Evolutionary conservation across 495 filamentous ascomycete genomes (phyloP), one percentile per base, ranked within the genome.

Genomic region (Astrothelium macrocarpum): DNA sequence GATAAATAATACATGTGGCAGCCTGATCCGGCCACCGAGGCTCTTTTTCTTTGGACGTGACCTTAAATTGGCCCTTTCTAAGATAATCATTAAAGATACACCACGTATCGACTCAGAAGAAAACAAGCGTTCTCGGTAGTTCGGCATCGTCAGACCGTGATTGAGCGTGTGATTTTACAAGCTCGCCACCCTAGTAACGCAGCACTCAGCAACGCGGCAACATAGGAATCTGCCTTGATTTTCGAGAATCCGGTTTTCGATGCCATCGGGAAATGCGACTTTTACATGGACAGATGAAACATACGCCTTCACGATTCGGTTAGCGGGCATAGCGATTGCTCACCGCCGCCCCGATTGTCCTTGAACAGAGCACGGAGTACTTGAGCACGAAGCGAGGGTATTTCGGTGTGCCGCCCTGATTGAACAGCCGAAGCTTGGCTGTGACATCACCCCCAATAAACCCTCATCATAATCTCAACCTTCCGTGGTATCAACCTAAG

Each of bases 381-480:
- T 49, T n/a, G 45, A 49, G 45, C 23, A 12, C n/a, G 45, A 16
- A n/a, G 14, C 45, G 45, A 49, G 14, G 5, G 16, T 56, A 10
- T 11, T 29, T 56, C 49, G 49, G 49, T 7, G 25, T n/a, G 9
- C 20, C 49, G 49, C 49, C 20, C 29, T 56, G 49, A 20, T 29
- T 11, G 23, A 5, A 11, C 49, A 29, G 23, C 49, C 49, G 25
- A 56, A 26, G 23, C 49, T 56, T 56, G 14, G 34, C 34, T 39
- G 49, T 56, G 49, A 56, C 49, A 56, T 56, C 49, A 56, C 49
- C 3, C 49, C 16, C 29, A 56, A 28, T 25, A 29, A 56, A 56
- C 25, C 49, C 49, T 25, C 9, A 56, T 20, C 16, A 9, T 20
- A 20, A 56, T 25, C 25, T 56, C 49, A 56, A 26, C 4, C 25